phyloP scores from a whole-genome alignment of 306 rosid species.

The Spatholobus suberectus region DNA sequence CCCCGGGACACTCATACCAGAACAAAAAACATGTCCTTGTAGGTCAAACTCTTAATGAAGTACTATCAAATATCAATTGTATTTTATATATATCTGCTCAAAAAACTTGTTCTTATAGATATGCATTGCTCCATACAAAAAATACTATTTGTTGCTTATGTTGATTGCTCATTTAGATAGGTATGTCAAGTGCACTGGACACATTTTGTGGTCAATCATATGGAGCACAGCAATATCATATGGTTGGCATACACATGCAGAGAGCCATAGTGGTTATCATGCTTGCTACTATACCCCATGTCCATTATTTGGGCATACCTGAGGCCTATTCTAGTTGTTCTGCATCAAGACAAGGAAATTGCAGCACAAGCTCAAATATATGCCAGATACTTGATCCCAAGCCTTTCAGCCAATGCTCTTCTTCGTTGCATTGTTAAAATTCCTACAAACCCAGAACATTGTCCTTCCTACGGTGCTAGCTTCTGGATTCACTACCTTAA shows the following conservation, averaged over 20 bases:
- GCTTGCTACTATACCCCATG: slow-evolving; percentile 30
- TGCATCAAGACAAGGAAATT: slow-evolving; percentile 37
- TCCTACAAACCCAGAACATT: slow-evolving; percentile 66
- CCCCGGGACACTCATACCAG: too few species aligned
- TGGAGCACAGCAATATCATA: slow-evolving; percentile 43
- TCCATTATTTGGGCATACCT: slow-evolving; percentile 38
- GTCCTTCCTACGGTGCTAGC: slow-evolving; percentile 66
- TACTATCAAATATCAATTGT: not conserved
- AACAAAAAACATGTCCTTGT: not conserved
- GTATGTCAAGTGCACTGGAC: slow-evolving; percentile 44
- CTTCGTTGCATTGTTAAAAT: slow-evolving; percentile 59
- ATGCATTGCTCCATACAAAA: not conserved
- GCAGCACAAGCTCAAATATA: slow-evolving; percentile 58
- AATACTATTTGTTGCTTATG: not conserved
- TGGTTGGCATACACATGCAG: slow-evolving; percentile 47
- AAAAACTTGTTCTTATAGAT: not conserved
- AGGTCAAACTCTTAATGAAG: not conserved
- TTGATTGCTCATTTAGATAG: slow-evolving; percentile 31
- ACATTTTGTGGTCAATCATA: slow-evolving; percentile 46
- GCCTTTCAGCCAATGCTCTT: slow-evolving; percentile 58
- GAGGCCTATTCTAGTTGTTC: slow-evolving; percentile 2
- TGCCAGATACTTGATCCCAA: slow-evolving; percentile 59
- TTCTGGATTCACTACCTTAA: slow-evolving; percentile 38
- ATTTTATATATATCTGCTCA: not conserved
- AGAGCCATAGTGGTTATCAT: slow-evolving; percentile 28